Percentiles rank a stretch among this genome's conserved stretches.
phyloP scores from a whole-genome alignment of 2,329 filamentous ascomycete species.

The Epichloe elymi region DNA sequence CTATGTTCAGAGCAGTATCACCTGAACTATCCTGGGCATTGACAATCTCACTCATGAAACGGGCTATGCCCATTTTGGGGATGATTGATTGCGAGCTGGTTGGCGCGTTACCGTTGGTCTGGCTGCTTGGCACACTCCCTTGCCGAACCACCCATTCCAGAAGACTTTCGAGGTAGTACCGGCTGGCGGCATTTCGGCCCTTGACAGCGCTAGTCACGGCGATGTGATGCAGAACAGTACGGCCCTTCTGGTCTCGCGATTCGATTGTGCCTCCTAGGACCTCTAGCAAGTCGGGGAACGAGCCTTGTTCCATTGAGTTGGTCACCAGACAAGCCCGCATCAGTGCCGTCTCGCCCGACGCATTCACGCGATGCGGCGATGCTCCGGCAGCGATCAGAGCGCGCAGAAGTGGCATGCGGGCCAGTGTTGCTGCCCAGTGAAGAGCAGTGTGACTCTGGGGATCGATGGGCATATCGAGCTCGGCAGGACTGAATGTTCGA shows the following conservation, averaged over 20 bases:
- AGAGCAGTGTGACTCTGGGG: constrained; percentile 78
- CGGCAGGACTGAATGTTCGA: constrained; percentile 57
- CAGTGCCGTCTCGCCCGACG: constrained; percentile 78
- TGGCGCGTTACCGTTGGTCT: constrained; percentile 23
- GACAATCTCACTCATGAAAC: constrained; percentile 95
- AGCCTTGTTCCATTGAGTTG: constrained; percentile 84
- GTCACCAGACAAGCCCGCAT: constrained; percentile 89
- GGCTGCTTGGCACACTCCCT: constrained; percentile 49
- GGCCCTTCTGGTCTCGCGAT: constrained; percentile 73
- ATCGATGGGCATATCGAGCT: constrained; percentile 89
- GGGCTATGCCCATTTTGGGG: constrained; percentile 70
- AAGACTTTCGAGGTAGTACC: constrained; percentile 90
- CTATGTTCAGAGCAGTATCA: constrained; percentile 89
- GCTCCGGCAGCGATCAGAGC: constrained; percentile 74
- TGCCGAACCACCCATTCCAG: constrained; percentile 90
- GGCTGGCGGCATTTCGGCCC: constrained; percentile 77
- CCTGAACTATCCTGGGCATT: constrained; percentile 89
- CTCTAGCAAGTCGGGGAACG: constrained; percentile 82
- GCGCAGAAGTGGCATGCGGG: constrained; percentile 68
- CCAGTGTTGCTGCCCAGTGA: constrained; percentile 92
- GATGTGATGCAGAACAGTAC: constrained; percentile 92
- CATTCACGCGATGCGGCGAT: constrained; percentile 77
- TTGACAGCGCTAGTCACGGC: constrained; percentile 93
- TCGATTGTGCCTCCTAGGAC: constrained; percentile 83
- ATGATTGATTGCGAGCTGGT: constrained; percentile 27